Conservation (phyloP, 2,329 filamentous ascomycete species). For the Pseudocercospora crystallina region DNA sequence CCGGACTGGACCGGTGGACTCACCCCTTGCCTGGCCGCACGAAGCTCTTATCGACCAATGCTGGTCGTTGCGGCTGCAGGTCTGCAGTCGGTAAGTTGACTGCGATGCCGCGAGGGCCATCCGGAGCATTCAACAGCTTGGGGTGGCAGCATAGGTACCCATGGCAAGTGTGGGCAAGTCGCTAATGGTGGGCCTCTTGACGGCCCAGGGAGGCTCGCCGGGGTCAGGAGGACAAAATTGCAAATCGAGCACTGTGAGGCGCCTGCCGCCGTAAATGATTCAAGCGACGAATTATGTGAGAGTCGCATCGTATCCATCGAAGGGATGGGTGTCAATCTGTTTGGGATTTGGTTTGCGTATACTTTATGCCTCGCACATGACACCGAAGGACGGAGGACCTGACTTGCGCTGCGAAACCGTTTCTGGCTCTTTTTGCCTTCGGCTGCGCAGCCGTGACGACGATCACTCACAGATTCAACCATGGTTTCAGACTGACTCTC, state of each 20-base stretch:
- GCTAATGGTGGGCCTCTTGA: too few species aligned
- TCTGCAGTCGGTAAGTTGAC: constrained; percentile 12
- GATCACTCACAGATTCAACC: constrained; percentile 16
- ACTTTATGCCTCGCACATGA: too few species aligned
- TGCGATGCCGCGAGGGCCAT: constrained; percentile 7
- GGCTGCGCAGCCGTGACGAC: constrained; percentile 11
- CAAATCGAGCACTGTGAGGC: background rate
- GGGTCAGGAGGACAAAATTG: constrained; percentile 1
- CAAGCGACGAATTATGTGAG: constrained; percentile 3
- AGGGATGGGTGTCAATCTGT: too few species aligned
- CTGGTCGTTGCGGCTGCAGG: constrained; percentile 11
- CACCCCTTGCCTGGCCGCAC: constrained; percentile 7
- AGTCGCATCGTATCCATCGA: too few species aligned
- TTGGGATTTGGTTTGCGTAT: too few species aligned
- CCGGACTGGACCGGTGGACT: constrained; percentile 2
- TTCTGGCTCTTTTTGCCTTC: background rate
- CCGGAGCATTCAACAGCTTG: constrained; percentile 1
- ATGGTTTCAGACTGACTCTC: constrained; percentile 18
- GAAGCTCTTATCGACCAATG: constrained; percentile 13
- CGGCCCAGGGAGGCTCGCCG: background rate
- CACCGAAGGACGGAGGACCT: background rate
- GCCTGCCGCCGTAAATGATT: constrained; percentile 1
- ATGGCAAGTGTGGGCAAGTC: too few species aligned
- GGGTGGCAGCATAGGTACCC: background rate
- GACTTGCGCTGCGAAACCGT: constrained; percentile 13